phyloP scores from a whole-genome alignment of 2,329 filamentous ascomycete species.

The Metarhizium guizhouense region DNA sequence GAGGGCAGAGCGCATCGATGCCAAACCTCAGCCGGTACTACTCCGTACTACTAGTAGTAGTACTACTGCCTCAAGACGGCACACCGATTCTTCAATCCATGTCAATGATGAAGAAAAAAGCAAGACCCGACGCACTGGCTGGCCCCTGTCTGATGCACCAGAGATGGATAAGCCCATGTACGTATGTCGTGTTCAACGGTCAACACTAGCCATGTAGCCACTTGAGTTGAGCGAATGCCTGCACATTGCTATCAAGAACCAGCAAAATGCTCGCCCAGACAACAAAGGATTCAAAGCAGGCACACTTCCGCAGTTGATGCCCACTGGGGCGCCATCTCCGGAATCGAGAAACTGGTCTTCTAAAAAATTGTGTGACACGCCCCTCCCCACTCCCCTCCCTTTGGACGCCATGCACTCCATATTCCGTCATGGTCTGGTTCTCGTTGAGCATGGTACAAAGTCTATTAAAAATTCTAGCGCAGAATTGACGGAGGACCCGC shows the following conservation, averaged over 20 bases:
- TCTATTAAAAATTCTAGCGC: not conserved
- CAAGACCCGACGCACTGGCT: constrained; percentile 9
- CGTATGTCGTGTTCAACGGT: not conserved
- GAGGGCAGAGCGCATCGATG: not conserved
- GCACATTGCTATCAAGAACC: not conserved
- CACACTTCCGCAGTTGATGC: not conserved
- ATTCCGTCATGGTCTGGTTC: not conserved
- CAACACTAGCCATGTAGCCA: not conserved
- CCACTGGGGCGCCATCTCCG: not conserved
- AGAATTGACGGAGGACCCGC: not conserved
- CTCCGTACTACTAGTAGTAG: no score
- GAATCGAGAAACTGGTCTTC: not conserved
- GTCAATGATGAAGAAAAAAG: constrained; percentile 4
- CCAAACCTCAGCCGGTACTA: not conserved
- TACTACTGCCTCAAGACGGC: no score
- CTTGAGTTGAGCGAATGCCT: not conserved
- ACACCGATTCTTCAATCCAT: not conserved
- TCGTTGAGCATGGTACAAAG: not conserved
- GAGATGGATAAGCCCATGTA: not conserved
- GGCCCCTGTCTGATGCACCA: constrained; percentile 6
- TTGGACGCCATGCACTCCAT: not conserved
- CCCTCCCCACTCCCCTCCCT: not conserved
- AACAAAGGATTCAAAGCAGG: not conserved
- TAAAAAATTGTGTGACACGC: not conserved
- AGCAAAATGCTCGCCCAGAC: not conserved